Evolutionary conservation across 306 rosid species (phyloP), one percentile per base, ranked within the genome.

Genomic region (Pyrus pyrifolia): DNA sequence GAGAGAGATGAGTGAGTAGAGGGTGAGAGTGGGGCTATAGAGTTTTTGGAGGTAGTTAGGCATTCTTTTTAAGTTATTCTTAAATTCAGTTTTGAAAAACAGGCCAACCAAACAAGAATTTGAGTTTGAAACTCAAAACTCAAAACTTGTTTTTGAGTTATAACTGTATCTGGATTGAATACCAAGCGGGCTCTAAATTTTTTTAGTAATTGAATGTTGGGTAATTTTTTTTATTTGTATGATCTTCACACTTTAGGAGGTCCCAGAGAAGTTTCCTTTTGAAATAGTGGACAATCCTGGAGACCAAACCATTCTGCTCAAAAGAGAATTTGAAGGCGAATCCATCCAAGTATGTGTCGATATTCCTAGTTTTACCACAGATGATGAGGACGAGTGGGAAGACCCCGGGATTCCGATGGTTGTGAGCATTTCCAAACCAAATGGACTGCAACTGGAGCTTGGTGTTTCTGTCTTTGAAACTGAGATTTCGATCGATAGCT

Each of bases 381-480:
- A n/a, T 0, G 93, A 76, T 3, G 78, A 78, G 23, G 81, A 77
- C 18, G 83, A 81, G 42, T 59, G 29, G 11, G 73, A 59, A 53
- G 87, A 85, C 76, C 76, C 91, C 19, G 89, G 90, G 84, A 82
- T 89, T 83, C 99, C 97, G 23, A 78, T 95, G 72, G 93, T 90
- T 35, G 93, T 92, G 67, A 86, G 78, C 71, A 66, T 95, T 70
- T 60, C 88, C 63, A 95, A 92, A 85, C 81, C 78, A 25, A 81
- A 69, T 29, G 92, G 92, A 70, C 72, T 63, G 51, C 77, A 70
- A 62, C 84, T 95, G 55, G 97, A 95, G 85, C 89, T 95, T 79
- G 90, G 97, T 5, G 78, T 95, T 78, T 89, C 96, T 38, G 97
- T 91, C 72, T 90, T 78, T 70, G 86, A 91, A 0, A 86, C 82